These are phyloP conservation scores for Nepenthes alata DNA, from an alignment of 179 eudicot species.

Conservation along the genomic window DNA sequence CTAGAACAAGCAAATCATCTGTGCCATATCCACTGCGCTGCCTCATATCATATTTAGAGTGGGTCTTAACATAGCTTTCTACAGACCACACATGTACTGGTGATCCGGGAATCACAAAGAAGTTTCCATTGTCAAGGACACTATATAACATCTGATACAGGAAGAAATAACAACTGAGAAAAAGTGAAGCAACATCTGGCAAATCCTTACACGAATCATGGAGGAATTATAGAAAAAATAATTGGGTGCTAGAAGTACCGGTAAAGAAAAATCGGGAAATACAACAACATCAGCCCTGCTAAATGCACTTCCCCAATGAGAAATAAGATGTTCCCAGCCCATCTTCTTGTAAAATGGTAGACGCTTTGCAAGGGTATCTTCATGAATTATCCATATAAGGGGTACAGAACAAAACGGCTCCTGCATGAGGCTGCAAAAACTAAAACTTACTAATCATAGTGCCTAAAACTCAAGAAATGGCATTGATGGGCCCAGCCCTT, in stretches of 20 bases:
- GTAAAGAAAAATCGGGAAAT: constrained; percentile 78
- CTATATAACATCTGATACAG: constrained; percentile 84
- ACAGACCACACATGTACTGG: constrained; percentile 91
- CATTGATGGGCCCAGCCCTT: background rate
- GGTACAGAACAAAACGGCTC: constrained; percentile 96
- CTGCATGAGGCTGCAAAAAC: constrained; percentile 99
- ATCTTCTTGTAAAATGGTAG: constrained; percentile 40
- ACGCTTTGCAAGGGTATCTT: constrained; percentile 72
- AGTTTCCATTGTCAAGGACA: constrained; percentile 88
- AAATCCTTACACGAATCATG: constrained; percentile 1
- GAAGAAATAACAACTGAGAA: constrained; percentile 23
- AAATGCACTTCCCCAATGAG: constrained; percentile 62
- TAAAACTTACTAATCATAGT: constrained; percentile 23
- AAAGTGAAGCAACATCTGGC: constrained; percentile 6
- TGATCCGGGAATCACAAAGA: constrained; percentile 97
- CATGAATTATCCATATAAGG: constrained; percentile 87
- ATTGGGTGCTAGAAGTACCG: constrained; percentile 34
- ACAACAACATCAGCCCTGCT: constrained; percentile 80
- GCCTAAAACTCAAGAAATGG: background rate
- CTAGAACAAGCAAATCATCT: constrained; percentile 66
- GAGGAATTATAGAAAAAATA: constrained; percentile 3
- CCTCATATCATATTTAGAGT: constrained; percentile 55
- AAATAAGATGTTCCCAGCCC: constrained; percentile 61
- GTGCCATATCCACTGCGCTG: constrained; percentile 37
- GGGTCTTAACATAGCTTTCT: constrained; percentile 58